A percentile compares a stretch with the other conserved stretches of the same genome.
These are phyloP conservation scores for Terfezia claveryi DNA, from an alignment of 495 filamentous ascomycete genomes.

Conservation along the genomic window DNA sequence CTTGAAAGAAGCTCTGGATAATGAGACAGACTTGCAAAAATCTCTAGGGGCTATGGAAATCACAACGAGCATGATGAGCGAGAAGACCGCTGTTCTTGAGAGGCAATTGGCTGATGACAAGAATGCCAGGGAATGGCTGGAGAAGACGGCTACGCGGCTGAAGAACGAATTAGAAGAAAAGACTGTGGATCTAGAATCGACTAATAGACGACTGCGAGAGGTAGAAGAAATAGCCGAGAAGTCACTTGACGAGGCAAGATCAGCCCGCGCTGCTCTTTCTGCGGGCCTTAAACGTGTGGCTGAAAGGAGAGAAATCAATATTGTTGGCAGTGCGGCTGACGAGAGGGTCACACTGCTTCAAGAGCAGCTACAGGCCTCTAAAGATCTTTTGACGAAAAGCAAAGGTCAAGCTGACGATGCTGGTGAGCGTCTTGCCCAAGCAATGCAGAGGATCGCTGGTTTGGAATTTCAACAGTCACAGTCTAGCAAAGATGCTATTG, in stretches of 20 bases:
- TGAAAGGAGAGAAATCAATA: slow-evolving; percentile 28
- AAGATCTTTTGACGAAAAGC: slow-evolving; percentile 59
- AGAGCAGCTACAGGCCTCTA: slow-evolving; percentile 55
- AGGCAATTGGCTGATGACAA: slow-evolving; percentile 70
- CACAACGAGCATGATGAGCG: slow-evolving; percentile 55
- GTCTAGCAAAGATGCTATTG: slow-evolving; percentile 72
- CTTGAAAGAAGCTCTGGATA: slow-evolving; percentile 41
- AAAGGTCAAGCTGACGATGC: slow-evolving; percentile 76
- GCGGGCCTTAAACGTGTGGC: slow-evolving; percentile 56
- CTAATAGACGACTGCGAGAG: slow-evolving; percentile 52
- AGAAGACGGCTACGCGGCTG: slow-evolving; percentile 56
- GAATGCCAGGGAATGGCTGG: slow-evolving; percentile 48
- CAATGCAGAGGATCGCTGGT: slow-evolving; percentile 88
- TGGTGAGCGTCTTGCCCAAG: slow-evolving; percentile 68
- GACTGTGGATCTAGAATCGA: slow-evolving; percentile 54
- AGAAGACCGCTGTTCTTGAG: slow-evolving; percentile 53
- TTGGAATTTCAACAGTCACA: slow-evolving; percentile 95
- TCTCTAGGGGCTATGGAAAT: slow-evolving; percentile 54
- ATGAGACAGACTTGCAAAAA: slow-evolving; percentile 45
- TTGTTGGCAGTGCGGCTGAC: slow-evolving; percentile 35
- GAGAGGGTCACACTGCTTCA: slow-evolving; percentile 63
- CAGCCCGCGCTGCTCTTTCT: slow-evolving; percentile 65
- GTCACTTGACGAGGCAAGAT: slow-evolving; percentile 65
- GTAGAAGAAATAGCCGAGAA: slow-evolving; percentile 80
- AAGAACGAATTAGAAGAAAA: slow-evolving; percentile 69